Conservation (phyloP, 805 yeast species). For the Candida stauntonica region DNA sequence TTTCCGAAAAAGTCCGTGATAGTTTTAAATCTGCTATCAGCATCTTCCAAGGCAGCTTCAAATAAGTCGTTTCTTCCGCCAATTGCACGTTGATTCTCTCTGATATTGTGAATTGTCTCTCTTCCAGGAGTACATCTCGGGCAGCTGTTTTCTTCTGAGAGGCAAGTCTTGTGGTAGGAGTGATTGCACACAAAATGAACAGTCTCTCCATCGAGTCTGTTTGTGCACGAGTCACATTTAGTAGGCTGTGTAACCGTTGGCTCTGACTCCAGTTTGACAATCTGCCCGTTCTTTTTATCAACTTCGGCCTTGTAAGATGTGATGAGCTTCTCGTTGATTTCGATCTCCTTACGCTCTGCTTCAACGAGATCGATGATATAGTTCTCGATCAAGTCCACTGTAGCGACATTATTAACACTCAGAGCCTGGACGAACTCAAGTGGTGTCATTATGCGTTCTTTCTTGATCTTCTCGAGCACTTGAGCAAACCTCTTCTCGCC, state of each 20-base stretch:
- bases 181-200: constrained; percentile 85
- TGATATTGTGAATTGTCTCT: constrained; percentile 57
- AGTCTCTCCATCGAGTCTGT: constrained; percentile 66
- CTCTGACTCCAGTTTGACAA: constrained; percentile 41
- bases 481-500: constrained; percentile 44
- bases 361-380: constrained; percentile 60
- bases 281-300: constrained; percentile 43
- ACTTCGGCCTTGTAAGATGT: constrained; percentile 68
- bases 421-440: constrained; percentile 72
- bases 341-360: constrained; percentile 57
- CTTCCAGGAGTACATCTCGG: constrained; percentile 73
- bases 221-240: constrained; percentile 24
- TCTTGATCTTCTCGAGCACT: constrained; percentile 50
- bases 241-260: constrained; percentile 37
- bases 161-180: constrained; percentile 79
- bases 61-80: constrained; percentile 64
- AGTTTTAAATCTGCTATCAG: constrained; percentile 63
- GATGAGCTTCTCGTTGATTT: constrained; percentile 62
- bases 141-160: constrained; percentile 56
- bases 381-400: constrained; percentile 68
- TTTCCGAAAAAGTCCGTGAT: constrained; percentile 81
- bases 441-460: constrained; percentile 57
- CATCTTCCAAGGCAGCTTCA: constrained; percentile 44
- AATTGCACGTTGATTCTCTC: constrained; percentile 55
- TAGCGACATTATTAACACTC: constrained; percentile 56